These are phyloP conservation scores for Pseudotulostoma volvatum DNA, from an alignment of 495 filamentous ascomycete species.

Conservation along the genomic window DNA sequence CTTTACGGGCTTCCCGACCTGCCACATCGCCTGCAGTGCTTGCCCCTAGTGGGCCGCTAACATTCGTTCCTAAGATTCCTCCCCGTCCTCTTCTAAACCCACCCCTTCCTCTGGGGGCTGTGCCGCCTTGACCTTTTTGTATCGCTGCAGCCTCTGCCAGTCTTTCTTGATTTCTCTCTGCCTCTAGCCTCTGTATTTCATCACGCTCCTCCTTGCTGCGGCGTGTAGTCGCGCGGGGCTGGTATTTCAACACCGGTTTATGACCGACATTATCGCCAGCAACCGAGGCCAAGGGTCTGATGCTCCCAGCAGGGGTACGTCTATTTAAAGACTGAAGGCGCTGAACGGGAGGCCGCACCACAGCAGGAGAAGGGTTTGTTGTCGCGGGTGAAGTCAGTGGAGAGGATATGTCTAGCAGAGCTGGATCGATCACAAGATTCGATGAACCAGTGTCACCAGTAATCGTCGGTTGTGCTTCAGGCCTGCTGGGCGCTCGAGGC, in stretches of 20 bases:
- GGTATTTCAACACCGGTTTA: constrained; percentile 31
- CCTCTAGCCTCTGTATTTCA: constrained; percentile 30
- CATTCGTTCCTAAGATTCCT: constrained; percentile 14
- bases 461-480: constrained; percentile 1
- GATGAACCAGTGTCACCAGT: neutral
- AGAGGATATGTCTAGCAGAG: neutral
- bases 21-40: constrained; percentile 6
- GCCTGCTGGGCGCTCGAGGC: constrained; percentile 5
- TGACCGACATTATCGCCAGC: constrained; percentile 9
- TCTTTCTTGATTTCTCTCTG: constrained; percentile 28
- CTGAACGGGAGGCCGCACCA: constrained; percentile 21
- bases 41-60: constrained; percentile 18
- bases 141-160: constrained; percentile 28
- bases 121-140: constrained; percentile 19
- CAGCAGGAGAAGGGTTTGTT: constrained; percentile 6
- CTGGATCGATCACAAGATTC: neutral
- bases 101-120: constrained; percentile 11
- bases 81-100: constrained; percentile 18
- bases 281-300: constrained; percentile 13
- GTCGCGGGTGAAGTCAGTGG: neutral
- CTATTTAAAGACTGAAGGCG: constrained; percentile 30
- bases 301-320: constrained; percentile 23
- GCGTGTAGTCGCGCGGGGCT: constrained; percentile 28
- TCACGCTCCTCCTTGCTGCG: constrained; percentile 39
- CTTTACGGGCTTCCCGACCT: constrained; percentile 5